Evolutionary conservation across 2,329 filamentous ascomycete species (phyloP), one percentile per base, ranked within the genome.

Genomic region (Helminthosporium solani): DNA sequence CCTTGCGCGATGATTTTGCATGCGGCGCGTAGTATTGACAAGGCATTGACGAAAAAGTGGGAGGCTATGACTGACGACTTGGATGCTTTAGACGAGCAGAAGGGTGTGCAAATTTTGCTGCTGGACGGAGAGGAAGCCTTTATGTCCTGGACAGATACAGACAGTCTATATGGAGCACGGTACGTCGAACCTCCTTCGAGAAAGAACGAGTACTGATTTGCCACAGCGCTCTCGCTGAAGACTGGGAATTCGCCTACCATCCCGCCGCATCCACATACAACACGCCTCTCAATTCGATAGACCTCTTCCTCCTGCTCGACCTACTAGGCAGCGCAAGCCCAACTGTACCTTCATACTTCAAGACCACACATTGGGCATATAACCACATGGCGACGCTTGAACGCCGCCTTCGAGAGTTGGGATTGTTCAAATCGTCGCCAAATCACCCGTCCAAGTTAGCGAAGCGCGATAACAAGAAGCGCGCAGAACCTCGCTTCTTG

Each of bases 51-150:
- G n/a, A 81, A 79, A 66, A 95, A 91, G 70, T 97, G 94, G 91
- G 79, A 81, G n/a, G 77, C 76, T 9, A 49, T 37, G 21, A 42
- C 47, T 6, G 69, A 82, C 52, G 78, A 76, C 1, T 41, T 46
- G 12, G 50, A 49, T 11, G 59, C 60, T 3, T 68, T 92, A 19
- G 88, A 90, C 28, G 87, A 86, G 50, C 82, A 87, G 55, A 84
- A 83, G 58, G 94, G 94, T 2, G 79, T 99, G 38, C 94, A 99
- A 73, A 88, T 99, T 34, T 58, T 99, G 23, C 79, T 99, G 49
- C 74, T 99, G 15, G 94, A 99, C 63, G 94, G 94, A 12, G 94
- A 99, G 73, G 94, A 99, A 72, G 91, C 94, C 0, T 99, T 95
- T 71, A 73, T 82, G 21, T 71, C 71, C 2, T 99, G 94, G 94